A percentile compares a stretch with the other conserved stretches of the same genome.
These are phyloP conservation scores for Phytophthora europaea DNA, from an alignment of 352 stramenopile genomes.

Conservation along the genomic window DNA sequence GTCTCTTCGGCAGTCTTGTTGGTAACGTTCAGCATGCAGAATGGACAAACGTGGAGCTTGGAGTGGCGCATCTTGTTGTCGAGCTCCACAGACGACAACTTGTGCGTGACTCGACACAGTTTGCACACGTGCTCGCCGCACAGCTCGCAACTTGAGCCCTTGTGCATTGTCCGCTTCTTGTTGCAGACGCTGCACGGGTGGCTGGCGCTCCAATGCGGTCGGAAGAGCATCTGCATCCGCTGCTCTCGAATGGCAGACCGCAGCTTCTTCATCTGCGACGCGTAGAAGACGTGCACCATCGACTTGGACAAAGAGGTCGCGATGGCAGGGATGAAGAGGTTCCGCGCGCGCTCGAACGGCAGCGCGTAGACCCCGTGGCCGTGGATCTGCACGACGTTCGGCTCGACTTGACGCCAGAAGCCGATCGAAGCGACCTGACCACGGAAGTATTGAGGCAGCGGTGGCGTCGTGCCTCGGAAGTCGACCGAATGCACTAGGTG, in stretches of 20 bases:
- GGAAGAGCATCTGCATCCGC: conserved; percentile 31
- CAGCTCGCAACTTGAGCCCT: conserved; percentile 32
- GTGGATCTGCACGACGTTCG: conserved; percentile 36
- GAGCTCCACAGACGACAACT: conserved; percentile 32
- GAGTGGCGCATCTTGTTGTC: conserved; percentile 37
- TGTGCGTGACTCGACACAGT: conserved; percentile 35
- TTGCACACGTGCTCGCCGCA: conserved; percentile 37
- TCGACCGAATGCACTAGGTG: conserved; percentile 41
- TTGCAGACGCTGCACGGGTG: conserved; percentile 34
- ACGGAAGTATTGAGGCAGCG: conserved; percentile 28
- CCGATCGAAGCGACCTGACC: conserved; percentile 35
- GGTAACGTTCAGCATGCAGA: conserved; percentile 29
- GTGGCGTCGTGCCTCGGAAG: conserved; percentile 19
- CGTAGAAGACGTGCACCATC: conserved; percentile 39
- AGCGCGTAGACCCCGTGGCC: conserved; percentile 29
- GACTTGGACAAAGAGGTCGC: conserved; percentile 35
- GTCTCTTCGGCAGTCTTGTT: conserved; percentile 28
- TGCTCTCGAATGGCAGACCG: conserved; percentile 29
- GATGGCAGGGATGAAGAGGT: conserved; percentile 34
- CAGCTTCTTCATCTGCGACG: conserved; percentile 35
- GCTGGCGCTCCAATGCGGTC: conserved; percentile 24
- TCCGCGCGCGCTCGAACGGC: conserved; percentile 29
- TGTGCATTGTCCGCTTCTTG: conserved; percentile 40
- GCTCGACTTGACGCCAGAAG: conserved; percentile 33
- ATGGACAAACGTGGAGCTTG: conserved; percentile 33